Evolutionary conservation across 371 early-diverging fungal genomes (phyloP), one percentile per base, ranked within the genome.

Genomic region (Mucor irregularis): DNA sequence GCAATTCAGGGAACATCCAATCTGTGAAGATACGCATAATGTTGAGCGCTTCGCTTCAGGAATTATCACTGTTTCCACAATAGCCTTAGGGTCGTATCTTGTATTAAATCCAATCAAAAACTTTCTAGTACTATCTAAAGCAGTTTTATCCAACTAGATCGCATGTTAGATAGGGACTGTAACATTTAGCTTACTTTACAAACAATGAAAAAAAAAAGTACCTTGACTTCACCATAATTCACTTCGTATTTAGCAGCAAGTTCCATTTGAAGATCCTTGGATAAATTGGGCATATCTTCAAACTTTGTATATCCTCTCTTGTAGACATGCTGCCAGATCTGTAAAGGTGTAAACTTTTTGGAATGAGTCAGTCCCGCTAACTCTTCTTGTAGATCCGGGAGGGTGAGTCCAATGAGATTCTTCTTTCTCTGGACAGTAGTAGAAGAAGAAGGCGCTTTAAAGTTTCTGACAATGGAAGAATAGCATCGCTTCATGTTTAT

Each of bases 1-100:
- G 56, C 95, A 96, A 0, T 82, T 88, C 53, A 94, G 71, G 0
- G 90, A 88, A 64, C 96, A 95, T 0, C 96, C 97, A 16, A 95
- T 85, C 57, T 96, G 97, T 28, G 90, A 90, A 10, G 90, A 90
- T 10, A 96, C 85, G 56, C 96, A 96, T 19, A 94, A 78, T 1
- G 96, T 96, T 1, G 89, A 86, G 49, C 94, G 70, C 40, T 73
- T 63, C 3, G 54, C 56, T 33, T 88, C 87, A 0, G 91, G 90
- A 38, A 90, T 90, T 39, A 86, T 74, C 6, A 90, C 90, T 2
- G 88, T 78, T 56, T 86, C 87, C 2, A 84, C 77, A 42, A 83
- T 68, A 0, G 83, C 85, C 30, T 73, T 75, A 11, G 86, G 78
- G 25, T 85, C 79, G 21, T 71, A 52, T 19, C 61, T 47, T 26